Base-by-base conservation (phyloP, 495 filamentous ascomycete species). In the Hyaloscypha finlandica region DNA sequence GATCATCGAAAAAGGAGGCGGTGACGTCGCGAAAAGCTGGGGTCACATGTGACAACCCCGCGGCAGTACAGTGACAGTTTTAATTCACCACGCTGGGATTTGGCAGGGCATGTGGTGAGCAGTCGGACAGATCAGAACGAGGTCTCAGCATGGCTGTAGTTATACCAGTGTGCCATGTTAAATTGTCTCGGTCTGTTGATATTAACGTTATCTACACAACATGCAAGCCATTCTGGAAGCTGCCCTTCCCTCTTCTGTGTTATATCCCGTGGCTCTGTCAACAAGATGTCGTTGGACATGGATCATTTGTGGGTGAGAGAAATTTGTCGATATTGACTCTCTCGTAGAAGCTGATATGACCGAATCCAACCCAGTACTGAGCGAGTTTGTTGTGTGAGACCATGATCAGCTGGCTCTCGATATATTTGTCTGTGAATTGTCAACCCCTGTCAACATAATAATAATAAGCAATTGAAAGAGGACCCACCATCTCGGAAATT, bases 361-460 rank as follows among this genome's bases (percentile, higher is more conserved):
- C 88, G 78, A 93, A 90, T 5, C 77, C 78, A 57, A 86, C 81
- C 94, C 94, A 98, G 75, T 92, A 90, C 70, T 94, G 91, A 2
- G 92, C 94, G 57, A 97, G 76, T 59, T 83, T 83, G 72, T 96
- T 81, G 25, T 85, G 81, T n/a, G 89, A 91, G 39, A 95, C 83
- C 52, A 97, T 81, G 61, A 97, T 88, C 54, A 98, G 80, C 70
- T 95, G 86, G 3, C 88, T 88, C 2, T 85, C 73, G 22, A 92
- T 90, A 69, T 86, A 96, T 59, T 84, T 78, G 67, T 93, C 93
- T 92, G n/a, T 69, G 54, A 42, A 60, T 4, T 14, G n/a, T 69
- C 57, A 33, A 59, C 8, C 25, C 25, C 25, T 20, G 30, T 48
- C 8, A 3, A 20, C 39, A 31, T 42, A 62, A 25, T 25, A 52